phyloP scores from a whole-genome alignment of 345 rosid species.

The Erucastrum elatum region DNA sequence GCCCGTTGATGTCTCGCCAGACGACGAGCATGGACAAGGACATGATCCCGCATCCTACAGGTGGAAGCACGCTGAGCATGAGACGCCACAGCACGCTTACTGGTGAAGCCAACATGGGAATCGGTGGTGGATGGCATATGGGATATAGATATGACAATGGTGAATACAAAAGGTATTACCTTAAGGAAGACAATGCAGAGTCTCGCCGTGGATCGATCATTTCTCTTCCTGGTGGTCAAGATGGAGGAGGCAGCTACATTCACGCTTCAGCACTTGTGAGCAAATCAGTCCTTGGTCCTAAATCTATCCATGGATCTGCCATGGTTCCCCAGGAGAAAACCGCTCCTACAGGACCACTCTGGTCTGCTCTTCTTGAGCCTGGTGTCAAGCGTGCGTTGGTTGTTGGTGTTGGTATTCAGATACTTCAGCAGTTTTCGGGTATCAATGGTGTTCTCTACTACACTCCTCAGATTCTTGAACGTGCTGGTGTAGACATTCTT shows the following conservation, averaged over 20 bases:
- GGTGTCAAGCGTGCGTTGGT: conserved; percentile 84
- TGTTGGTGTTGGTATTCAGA: conserved; percentile 89
- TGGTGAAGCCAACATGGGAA: conserved; percentile 72
- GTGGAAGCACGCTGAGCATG: conserved; percentile 65
- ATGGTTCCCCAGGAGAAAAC: conserved; percentile 78
- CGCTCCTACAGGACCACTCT: conserved; percentile 59
- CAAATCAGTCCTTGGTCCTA: conserved; percentile 72
- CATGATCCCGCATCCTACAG: conserved; percentile 55
- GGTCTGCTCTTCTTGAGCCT: conserved; percentile 84
- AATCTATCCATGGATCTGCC: conserved; percentile 67
- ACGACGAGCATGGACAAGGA: conserved; percentile 84
- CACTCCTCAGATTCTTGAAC: conserved; percentile 96
- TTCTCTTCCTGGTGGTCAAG: conserved; percentile 71
- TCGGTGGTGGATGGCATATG: conserved; percentile 98
- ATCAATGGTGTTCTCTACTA: conserved; percentile 95
- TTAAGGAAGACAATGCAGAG: conserved; percentile 75
- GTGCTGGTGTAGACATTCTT: conserved; percentile 88
- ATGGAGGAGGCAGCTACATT: conserved; percentile 67
- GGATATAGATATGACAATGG: conserved; percentile 90
- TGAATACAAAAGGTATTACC: conserved; percentile 75
- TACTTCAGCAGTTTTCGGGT: conserved; percentile 97
- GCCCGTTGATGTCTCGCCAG: conserved; percentile 92
- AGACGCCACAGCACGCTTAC: conserved; percentile 71
- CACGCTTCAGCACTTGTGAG: conserved; percentile 91
- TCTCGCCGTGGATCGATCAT: conserved; percentile 78